These are phyloP conservation scores for Coemansia brasiliensis DNA, from an alignment of 192 early-diverging fungal species.

Conservation along the genomic window DNA sequence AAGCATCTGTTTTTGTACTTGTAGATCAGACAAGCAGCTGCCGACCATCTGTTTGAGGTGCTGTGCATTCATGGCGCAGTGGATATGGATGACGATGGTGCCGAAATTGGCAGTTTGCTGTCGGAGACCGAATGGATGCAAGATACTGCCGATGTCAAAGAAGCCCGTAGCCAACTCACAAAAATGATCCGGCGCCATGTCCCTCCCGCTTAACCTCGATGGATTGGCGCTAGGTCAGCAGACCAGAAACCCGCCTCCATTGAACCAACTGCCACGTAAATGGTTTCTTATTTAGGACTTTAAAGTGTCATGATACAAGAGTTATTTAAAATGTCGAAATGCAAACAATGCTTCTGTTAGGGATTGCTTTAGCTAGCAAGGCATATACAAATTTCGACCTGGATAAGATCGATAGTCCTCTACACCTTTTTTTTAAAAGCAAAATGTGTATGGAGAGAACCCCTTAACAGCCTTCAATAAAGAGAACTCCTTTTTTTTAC, in stretches of 20 bases:
- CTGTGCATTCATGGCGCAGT: constrained; percentile 45
- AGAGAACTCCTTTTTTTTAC: neutral
- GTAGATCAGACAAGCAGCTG: constrained; percentile 54
- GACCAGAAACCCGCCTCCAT: neutral
- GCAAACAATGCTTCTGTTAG: too few relatives aligned
- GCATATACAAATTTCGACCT: too few relatives aligned
- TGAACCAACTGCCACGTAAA: constrained; percentile 6
- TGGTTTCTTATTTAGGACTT: neutral
- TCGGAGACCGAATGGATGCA: constrained; percentile 42
- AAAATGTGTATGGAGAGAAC: too few relatives aligned
- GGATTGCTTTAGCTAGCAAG: too few relatives aligned
- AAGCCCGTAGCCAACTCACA: constrained; percentile 20
- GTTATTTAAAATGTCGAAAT: neutral
- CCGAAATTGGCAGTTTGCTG: constrained; percentile 31
- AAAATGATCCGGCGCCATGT: constrained; percentile 12
- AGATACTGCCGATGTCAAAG: constrained; percentile 23
- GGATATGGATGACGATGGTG: constrained; percentile 14
- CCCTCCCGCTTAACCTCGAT: neutral
- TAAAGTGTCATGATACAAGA: neutral
- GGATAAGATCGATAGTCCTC: too few relatives aligned
- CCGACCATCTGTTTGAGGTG: constrained; percentile 42
- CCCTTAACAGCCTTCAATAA: neutral
- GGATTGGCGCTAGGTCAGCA: neutral
- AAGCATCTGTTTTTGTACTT: constrained; percentile 7
- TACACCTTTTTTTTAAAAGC: too few relatives aligned